These are phyloP conservation scores for Russula olivacea DNA, from an alignment of 768 basidiomycete genomes.

Conservation along the genomic window DNA sequence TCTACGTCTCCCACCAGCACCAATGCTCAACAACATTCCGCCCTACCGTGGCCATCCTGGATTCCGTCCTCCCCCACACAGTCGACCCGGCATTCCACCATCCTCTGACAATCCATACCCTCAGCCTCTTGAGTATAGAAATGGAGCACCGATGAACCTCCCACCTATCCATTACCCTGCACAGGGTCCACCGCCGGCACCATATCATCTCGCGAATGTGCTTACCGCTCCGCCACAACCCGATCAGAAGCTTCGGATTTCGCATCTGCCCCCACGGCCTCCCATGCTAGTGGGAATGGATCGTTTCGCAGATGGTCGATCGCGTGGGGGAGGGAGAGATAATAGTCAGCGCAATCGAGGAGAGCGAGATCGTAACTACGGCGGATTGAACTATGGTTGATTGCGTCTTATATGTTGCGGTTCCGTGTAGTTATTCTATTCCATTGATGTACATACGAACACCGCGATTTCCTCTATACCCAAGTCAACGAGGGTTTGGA, in stretches of 20 bases:
- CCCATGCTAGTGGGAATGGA: constrained; percentile 23
- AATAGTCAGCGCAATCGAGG: constrained; percentile 21
- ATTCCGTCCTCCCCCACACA: constrained; percentile 26
- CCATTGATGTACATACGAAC: neutral
- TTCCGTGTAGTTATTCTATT: neutral
- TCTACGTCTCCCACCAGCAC: constrained; percentile 27
- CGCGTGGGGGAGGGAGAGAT: constrained; percentile 16
- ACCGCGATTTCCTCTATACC: neutral
- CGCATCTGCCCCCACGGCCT: constrained; percentile 25
- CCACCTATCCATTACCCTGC: constrained; percentile 23
- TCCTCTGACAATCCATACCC: constrained; percentile 28
- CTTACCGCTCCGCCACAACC: neutral
- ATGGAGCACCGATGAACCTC: constrained; percentile 13
- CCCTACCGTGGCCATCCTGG: constrained; percentile 17
- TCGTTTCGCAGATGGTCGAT: constrained; percentile 13
- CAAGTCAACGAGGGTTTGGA: neutral
- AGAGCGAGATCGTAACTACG: constrained; percentile 24
- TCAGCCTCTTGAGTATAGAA: constrained; percentile 13
- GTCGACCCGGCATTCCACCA: constrained; percentile 24
- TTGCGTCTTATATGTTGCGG: neutral
- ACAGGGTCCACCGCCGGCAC: constrained; percentile 22
- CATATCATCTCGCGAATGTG: constrained; percentile 10
- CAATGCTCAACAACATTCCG: constrained; percentile 21
- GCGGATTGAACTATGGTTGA: constrained; percentile 33
- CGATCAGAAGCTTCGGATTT: constrained; percentile 17